Evolutionary conservation across 805 yeast genomes (phyloP), one percentile per base, ranked within the genome.

Genomic region (Myxozyma udenii): DNA sequence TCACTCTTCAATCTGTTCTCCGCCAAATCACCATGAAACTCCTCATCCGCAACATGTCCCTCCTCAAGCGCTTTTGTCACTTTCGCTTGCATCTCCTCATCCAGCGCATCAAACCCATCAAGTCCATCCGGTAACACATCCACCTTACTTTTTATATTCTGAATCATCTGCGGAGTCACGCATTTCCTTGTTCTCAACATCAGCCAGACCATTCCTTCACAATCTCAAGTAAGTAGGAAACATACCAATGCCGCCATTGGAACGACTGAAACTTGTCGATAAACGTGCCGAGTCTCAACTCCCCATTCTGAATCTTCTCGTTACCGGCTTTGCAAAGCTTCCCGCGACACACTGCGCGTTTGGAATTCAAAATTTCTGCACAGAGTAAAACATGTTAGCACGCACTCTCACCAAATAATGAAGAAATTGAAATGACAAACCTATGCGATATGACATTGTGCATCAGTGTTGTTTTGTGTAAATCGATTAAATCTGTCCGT

Each of bases 161-260:
- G 46, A 11, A 57, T 43, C n/a, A 57, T 60, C 28, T 38, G 50
- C 11, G 57, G 57, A 2, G 61, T 57, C 11, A 57, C 60, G 30
- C 61, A 57, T 11, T 39, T 33, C 61, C 59, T 57, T 28, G 19
- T 5, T 30, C 4, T 18, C 16, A 4, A 21, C 11, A n/a, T 24
- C 28, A 14, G 25, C 22, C 26, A 38, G n/a, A 4, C 16, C 30
- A 18, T 44, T 14, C 12, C n/a, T 35, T 26, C 14, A 21, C 11
- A 21, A 45, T 6, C 41, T 11, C 23, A 18, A 22, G 19, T 18
- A 37, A 12, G 9, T 24, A 28, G 2, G 21, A 9, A 19, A 26
- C 43, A 19, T 47, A 57, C 61, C 61, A 57, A 39, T 57, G 61
- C 28, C 60, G n/a, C 61, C 61, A 57, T 40, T 51, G 51, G 56